phyloP scores from a whole-genome alignment of 139 green algal genomes.

The Penium margaritaceum region DNA sequence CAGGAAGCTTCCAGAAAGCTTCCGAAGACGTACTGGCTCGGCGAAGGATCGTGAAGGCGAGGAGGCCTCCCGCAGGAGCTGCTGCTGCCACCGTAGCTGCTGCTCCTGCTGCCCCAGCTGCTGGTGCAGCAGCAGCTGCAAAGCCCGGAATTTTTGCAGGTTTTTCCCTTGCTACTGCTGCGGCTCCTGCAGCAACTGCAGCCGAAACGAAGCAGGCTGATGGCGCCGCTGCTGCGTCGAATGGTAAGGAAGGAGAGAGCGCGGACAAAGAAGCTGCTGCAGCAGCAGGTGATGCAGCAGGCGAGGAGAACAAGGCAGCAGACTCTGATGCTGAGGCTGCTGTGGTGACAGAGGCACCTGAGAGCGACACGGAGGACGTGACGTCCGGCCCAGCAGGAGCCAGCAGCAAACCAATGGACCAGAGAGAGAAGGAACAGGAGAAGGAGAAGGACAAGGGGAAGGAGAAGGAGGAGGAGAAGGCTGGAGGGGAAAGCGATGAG shows the following conservation, averaged over 20 bases:
- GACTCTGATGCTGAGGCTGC: background rate
- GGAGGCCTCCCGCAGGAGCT: conserved; percentile 17
- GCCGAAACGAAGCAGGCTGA: no score
- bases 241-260: no score
- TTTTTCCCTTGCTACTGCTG: no score
- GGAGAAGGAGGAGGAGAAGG: conserved; percentile 5
- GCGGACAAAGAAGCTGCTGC: no score
- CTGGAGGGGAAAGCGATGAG: background rate
- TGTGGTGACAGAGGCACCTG: background rate
- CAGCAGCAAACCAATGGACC: no score
- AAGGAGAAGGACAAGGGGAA: conserved; percentile 11
- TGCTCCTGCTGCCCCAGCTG: background rate
- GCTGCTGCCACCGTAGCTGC: background rate
- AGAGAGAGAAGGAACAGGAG: conserved; percentile 4
- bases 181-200: background rate
- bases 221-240: no score
- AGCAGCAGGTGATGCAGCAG: no score
- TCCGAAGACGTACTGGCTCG: conserved; percentile 23
- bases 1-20: conserved; percentile 26
- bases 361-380: no score
- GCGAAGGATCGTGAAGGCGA: conserved; percentile 38
- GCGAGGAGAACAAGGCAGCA: conserved; percentile 5
- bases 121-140: no score
- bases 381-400: no score
- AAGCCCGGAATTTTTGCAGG: no score